Evolutionary conservation across 2,329 filamentous ascomycete species (phyloP), one percentile per base, ranked within the genome.

Genomic region (Aspergillus sergii): DNA sequence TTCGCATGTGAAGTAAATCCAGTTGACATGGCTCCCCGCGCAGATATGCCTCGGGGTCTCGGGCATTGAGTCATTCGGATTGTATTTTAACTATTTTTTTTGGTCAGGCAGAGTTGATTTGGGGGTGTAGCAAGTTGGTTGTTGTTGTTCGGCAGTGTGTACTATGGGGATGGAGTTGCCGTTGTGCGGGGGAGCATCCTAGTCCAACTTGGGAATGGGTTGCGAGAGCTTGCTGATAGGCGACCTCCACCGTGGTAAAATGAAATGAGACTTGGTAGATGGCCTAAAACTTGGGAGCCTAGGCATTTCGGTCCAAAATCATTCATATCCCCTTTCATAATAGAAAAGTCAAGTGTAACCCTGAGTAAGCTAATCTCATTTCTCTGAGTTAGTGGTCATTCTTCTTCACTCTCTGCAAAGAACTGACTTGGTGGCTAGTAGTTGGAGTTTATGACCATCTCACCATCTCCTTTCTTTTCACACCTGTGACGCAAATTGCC

Each of bases 211-310:
- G 28, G 51, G 51, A 34, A 54, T 54, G 51, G 51, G 51, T 54
- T 54, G 51, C 51, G 51, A 54, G 28, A 23, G 30, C 19, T 19
- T 54, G 19, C 30, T 54, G 51, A 54, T 54, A 54, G 51, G 51
- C 21, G 30, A 54, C 30, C 36, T n/a, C 32, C 10, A 28, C 26
- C 26, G 26, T 28, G 1, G 26, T 28, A 28, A 48, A 26, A 50
- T 28, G 46, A 30, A 50, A 30, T 10, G 46, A 19, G 6, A 19
- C 11, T 6, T 9, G 8, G 21, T 16, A 50, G 16, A 50, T 50
- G 26, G 1, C 26, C 9, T n/a, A 26, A 30, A 16, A 30, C 46
- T 50, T 50, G 9, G 46, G 26, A n/a, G 23, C 46, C 46, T 28
- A 50, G 45, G 46, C 46, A 28, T 28, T 50, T 32, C 26, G 16